Evolutionary conservation across 306 rosid species (phyloP).

Genomic region (Pterocarpus macrocarpus): DNA sequence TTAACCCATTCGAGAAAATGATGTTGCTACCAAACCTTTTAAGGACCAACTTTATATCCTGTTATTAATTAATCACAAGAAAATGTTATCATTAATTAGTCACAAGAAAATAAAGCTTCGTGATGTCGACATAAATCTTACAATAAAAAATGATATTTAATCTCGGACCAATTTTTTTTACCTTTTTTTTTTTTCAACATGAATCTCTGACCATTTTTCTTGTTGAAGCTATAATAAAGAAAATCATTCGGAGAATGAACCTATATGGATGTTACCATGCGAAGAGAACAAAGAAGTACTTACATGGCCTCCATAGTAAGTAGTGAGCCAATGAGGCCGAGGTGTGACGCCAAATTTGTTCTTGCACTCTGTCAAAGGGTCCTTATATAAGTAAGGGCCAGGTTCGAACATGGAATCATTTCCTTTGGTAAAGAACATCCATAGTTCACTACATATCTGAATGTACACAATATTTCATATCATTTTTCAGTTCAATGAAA

Average conservation of each 20-base stretch:
- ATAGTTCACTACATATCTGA: constrained; percentile 62
- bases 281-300: constrained; percentile 22
- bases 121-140: not conserved
- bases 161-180: not conserved
- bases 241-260: not conserved
- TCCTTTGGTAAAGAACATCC: constrained; percentile 43
- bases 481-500: not conserved
- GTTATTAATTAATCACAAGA: constrained; percentile 20
- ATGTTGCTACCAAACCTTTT: constrained; percentile 70
- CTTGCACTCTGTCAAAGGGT: constrained; percentile 45
- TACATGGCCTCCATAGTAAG: constrained; percentile 79
- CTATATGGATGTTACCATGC: not conserved
- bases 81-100: too few species aligned
- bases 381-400: constrained; percentile 14
- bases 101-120: not conserved
- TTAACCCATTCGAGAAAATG: constrained; percentile 77
- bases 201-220: not conserved
- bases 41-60: constrained; percentile 66
- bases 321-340: constrained; percentile 69
- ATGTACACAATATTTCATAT: not conserved
- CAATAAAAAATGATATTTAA: not conserved
- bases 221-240: not conserved
- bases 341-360: constrained; percentile 59
- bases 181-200: too few species aligned
- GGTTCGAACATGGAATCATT: constrained; percentile 63